Base-by-base conservation (phyloP, 1,284 basidiomycete genomes). In the Porogramme epimiltina region DNA sequence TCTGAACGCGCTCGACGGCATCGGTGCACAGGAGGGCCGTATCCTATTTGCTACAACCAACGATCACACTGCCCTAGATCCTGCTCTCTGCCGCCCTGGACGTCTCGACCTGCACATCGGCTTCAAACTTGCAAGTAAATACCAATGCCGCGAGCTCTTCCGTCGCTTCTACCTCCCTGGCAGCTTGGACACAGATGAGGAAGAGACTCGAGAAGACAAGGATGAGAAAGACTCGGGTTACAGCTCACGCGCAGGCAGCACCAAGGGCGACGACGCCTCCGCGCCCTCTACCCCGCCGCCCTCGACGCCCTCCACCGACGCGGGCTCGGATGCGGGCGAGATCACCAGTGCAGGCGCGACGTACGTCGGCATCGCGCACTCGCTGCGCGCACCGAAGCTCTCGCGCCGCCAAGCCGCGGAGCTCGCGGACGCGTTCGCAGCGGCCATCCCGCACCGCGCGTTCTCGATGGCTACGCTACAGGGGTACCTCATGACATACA, bases 41-140 rank as follows among this genome's bases (percentile, higher is more conserved):
- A 79, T 91, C 39, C 74, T 91, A 1, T 88, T 88, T 52, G 88
- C 88, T 3, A 90, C 88, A 0, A 91, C 88, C 2, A 91, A 91
- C 70, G 81, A 85, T 56, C 85, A 85, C 66, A 59, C 66, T 9
- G 72, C 78, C 4, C 79, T 91, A 18, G 89, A 91, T 56, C 76
- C 86, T 2, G 89, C 89, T 1, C 76, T 91, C 20, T 81, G 79
- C 56, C 80, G 89, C n/a, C 85, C 89, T 2, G 89, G 89, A 33
- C 82, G 89, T 4, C 85, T 91, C 79, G 89, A 91, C 65, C 62
- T 90, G n/a, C 86, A 89, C 60, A 71, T 91, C 49, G 81, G 89
- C 60, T 91, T 90, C 69, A 79, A 79, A 59, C 73, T 84, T 20
- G 84, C 89, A 8, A 87, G 84, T 63, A 77, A 73, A 50, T 81